Conservation (phyloP, 2,329 filamentous ascomycete genomes). For the Ophiognomonia clavigignenti-juglandacearum region DNA sequence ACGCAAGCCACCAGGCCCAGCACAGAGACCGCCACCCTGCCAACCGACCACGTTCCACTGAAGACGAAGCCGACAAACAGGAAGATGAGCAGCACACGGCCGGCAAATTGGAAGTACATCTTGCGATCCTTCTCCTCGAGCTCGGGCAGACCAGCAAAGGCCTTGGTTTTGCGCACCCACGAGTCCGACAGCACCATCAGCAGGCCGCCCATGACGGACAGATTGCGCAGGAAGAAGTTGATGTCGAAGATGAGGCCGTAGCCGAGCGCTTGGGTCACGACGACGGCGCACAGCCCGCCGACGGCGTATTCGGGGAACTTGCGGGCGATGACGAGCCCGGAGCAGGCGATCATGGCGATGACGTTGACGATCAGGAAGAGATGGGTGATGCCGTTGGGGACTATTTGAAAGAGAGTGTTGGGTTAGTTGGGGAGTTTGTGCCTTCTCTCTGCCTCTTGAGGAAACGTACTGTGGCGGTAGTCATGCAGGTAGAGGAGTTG, state of each 20-base stretch:
- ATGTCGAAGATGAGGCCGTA: constrained; percentile 98
- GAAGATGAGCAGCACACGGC: constrained; percentile 93
- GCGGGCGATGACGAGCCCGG: constrained; percentile 80
- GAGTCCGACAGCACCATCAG: constrained; percentile 98
- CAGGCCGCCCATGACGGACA: constrained; percentile 93
- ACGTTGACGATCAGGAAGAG: constrained; percentile 90
- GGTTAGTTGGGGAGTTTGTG: constrained; percentile 6
- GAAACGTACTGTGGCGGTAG: constrained; percentile 79
- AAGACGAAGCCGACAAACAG: constrained; percentile 96
- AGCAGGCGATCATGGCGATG: constrained; percentile 78
- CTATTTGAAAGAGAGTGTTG: constrained; percentile 47
- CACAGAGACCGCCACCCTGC: constrained; percentile 78
- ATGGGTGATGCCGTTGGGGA: constrained; percentile 84
- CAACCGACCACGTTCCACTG: constrained; percentile 86
- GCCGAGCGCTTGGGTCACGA: constrained; percentile 88
- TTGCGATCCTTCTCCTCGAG: constrained; percentile 99
- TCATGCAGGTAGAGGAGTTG: constrained; percentile 90
- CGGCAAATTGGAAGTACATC: constrained; percentile 99
- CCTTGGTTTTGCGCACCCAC: constrained; percentile 96
- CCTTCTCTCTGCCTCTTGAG: not conserved
- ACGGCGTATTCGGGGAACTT: constrained; percentile 94
- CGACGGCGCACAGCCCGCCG: constrained; percentile 81
- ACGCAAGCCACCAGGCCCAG: constrained; percentile 87
- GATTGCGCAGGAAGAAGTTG: constrained; percentile 99
- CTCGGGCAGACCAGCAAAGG: constrained; percentile 87